Evolutionary conservation across 2,329 filamentous ascomycete genomes (phyloP).

Genomic region (Claviceps sp.): DNA sequence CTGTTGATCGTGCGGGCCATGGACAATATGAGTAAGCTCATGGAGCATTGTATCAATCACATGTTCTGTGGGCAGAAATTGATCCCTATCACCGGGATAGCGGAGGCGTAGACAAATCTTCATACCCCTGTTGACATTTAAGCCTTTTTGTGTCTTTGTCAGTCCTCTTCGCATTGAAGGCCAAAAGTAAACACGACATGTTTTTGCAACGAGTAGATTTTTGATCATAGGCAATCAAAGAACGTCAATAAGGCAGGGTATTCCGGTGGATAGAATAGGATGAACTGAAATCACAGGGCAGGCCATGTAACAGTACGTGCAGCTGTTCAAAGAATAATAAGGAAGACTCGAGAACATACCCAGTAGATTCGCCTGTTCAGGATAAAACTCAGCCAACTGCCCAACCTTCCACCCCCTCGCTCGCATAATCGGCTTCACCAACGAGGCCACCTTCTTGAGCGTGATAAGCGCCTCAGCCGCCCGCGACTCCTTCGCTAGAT

Average conservation of each 20-base stretch:
- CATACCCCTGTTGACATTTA: constrained; percentile 66
- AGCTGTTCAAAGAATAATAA: neutral
- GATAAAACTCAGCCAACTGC: constrained; percentile 75
- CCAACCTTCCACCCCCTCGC: constrained; percentile 69
- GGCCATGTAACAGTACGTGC: no score
- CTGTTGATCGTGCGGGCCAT: constrained; percentile 67
- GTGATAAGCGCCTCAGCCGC: constrained; percentile 40
- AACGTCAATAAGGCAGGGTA: neutral
- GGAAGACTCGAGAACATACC: constrained; percentile 29
- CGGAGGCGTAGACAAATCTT: constrained; percentile 75
- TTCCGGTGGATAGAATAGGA: neutral
- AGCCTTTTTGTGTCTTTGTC: constrained; percentile 26
- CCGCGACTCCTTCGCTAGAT: constrained; percentile 32
- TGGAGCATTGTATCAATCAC: constrained; percentile 88
- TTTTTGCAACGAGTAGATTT: no score
- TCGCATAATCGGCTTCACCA: constrained; percentile 92
- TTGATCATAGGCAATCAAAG: no score
- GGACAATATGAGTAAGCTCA: constrained; percentile 79
- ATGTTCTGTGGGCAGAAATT: constrained; percentile 70
- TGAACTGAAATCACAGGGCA: neutral
- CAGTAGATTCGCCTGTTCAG: constrained; percentile 57
- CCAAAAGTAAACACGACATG: neutral
- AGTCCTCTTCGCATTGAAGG: neutral
- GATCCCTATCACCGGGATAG: constrained; percentile 56
- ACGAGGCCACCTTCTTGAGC: constrained; percentile 68